Base-by-base conservation (phyloP, 371 early-diverging fungal species). In the Mycotypha africana region DNA sequence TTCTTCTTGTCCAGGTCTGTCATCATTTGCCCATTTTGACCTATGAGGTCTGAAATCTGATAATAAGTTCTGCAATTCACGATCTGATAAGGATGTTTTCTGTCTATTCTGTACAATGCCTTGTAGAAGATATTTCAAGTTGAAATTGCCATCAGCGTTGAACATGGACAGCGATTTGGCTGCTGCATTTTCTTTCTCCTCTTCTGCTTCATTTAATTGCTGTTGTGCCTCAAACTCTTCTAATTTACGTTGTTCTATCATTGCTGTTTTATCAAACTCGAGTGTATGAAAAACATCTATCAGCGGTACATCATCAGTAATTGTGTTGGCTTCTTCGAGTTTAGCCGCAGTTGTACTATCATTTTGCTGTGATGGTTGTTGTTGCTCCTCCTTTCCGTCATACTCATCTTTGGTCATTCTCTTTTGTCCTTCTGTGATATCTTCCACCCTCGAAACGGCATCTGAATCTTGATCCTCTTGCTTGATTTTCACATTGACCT, bases 11-110 rank as follows among this genome's bases (percentile, higher is more conserved):
- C 91, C 92, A n/a, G 89, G 76, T 26, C 85, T 76, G 37, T 91
- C 90, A 38, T 90, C 88, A 51, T 81, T 89, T 4, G 89, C 86
- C 95, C 95, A 95, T 74, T 93, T 93, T 12, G 92, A 88, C 45
- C 88, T 78, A 57, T 85, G 85, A 3, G 91, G 91, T 26, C 86
- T 84, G 12, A 92, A 85, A 51, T 92, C 91, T 5, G 85, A 80
- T n/a, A 95, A 58, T 5, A 93, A 58, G 25, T 78, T 74, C 49
- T 84, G 76, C 16, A 95, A 58, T 52, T 89, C 90, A 8, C 84
- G 76, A 47, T 87, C 85, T 8, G 82, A 74, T 47, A 87, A 59
- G 11, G 70, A 65, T 4, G 82, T 83, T 22, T 74, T 74, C 24
- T 76, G 67, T 28, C 89, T 65, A 44, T 85, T 78, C 46, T 79